Evolutionary conservation across 208 protist species (phyloP), one percentile per base, ranked within the genome.

Genomic region (Leishmania mexicana): DNA sequence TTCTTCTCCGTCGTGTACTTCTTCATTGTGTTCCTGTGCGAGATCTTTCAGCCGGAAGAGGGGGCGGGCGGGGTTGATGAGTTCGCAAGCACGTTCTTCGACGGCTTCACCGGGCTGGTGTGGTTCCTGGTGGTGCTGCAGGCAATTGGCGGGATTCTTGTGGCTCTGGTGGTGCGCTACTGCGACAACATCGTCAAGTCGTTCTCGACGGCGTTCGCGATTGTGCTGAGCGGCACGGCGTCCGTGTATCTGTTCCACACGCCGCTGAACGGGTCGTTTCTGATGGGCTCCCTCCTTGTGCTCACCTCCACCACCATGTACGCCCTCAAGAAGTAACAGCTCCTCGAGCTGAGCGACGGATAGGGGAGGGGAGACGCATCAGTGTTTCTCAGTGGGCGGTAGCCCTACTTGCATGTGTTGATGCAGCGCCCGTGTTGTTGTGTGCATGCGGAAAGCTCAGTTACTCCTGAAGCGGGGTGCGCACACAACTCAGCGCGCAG

Each of bases 171-270:
- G 0, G 75, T 96, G 58, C 85, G 89, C 64, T 91, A 96, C 85
- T 86, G 90, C 24, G 88, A 94, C 87, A 95, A 93, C 86, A 94
- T 96, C 21, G 79, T 95, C 40, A 95, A 95, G 78, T 80, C 87
- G 1, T 95, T 96, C 81, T 89, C 90, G 19, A 91, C 89, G 3
- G 88, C 83, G 0, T 76, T 86, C 11, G 60, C 89, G 1, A 94
- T 94, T 65, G 78, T 93, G 19, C 58, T 94, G 45, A 88, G 81
- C 42, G 86, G 87, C 13, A 80, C 86, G 1, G 84, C 80, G 31
- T 92, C 87, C 5, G 81, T 83, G 24, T 86, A 85, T 62, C 78
- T 92, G 31, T 87, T 91, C 21, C 49, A 85, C 38, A 76, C 85
- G 64, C 68, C 70, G 24, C 76, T 90, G n/a, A 74, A 35, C 62